Evolutionary conservation across 2,329 filamentous ascomycete genomes (phyloP).

Genomic region (Curvularia sp.): DNA sequence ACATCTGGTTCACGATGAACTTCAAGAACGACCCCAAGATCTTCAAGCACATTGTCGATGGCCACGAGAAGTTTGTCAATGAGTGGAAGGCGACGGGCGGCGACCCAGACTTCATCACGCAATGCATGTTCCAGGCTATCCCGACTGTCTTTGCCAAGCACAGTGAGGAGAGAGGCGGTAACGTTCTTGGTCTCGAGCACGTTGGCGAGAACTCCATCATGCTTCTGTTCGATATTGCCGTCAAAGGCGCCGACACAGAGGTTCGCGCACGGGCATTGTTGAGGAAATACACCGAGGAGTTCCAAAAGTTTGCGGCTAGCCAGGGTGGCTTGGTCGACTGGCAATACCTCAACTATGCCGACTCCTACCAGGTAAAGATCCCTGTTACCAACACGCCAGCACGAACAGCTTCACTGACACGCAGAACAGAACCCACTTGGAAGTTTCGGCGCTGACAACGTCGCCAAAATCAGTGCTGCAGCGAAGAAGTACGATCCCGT

Average conservation of each 20-base stretch:
- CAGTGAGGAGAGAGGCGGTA: conserved; percentile 32
- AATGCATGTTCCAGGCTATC: conserved; percentile 37
- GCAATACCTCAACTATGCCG: conserved; percentile 49
- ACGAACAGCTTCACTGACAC: conserved; percentile 1
- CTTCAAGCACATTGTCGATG: conserved; percentile 30
- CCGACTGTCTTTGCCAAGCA: conserved; percentile 28
- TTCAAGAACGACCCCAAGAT: conserved; percentile 32
- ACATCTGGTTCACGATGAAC: conserved; percentile 37
- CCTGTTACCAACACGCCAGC: background rate
- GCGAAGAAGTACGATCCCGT: conserved; percentile 51
- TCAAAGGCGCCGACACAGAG: conserved; percentile 27
- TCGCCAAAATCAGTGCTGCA: conserved; percentile 43
- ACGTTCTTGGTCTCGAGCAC: conserved; percentile 36
- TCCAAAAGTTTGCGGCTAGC: conserved; percentile 23
- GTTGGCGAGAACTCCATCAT: conserved; percentile 30
- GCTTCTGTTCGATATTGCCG: conserved; percentile 29
- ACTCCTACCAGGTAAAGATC: conserved; percentile 31
- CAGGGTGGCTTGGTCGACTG: conserved; percentile 24
- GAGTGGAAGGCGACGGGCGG: conserved; percentile 21
- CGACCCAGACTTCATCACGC: conserved; percentile 33
- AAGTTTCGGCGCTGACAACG: conserved; percentile 52
- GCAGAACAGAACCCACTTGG: conserved; percentile 48
- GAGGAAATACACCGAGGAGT: conserved; percentile 18
- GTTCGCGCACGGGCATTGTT: conserved; percentile 20
- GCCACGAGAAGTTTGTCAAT: conserved; percentile 30